Evolutionary conservation across 169 alveolate species (phyloP), one percentile per base, ranked within the genome.

Genomic region (Sarcocystis neurona): DNA sequence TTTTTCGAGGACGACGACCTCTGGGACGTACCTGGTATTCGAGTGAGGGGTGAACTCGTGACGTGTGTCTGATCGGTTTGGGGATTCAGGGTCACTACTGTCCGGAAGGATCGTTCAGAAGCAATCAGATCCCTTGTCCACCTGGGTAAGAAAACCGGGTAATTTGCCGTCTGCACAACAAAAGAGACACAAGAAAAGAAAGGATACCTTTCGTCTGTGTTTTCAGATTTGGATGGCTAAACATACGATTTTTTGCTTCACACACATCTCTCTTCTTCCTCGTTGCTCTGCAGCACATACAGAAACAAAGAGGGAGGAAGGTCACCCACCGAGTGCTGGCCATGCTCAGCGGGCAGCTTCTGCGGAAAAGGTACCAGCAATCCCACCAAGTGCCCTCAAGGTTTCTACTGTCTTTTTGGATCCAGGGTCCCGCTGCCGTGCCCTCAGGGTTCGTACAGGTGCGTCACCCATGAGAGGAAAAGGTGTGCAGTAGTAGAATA

Each of bases 341-440:
- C 34, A 12, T 89, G 93, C 89, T 58, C 92, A 15, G 93, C 93
- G 43, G 93, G 93, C 46, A 90, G 75, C 46, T 89, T 58, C 82
- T 94, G 96, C 66, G 89, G 85, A 66, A 58, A 87, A 48, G 96
- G 94, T 3, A 75, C 94, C 30, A 37, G 72, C 8, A 43, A n/a
- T 6, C 89, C 93, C 30, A 43, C 74, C 18, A 20, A 10, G 39
- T 89, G 93, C 58, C 77, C 92, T 15, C 34, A 72, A 10, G 94
- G 95, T 20, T 44, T 74, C 47, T 94, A 93, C 79, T 94, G 96
- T 89, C 93, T 94, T 5, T 63, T 75, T n/a, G 93, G 89, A n/a
- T 88, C 94, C 12, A 90, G 72, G 34, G 4, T 85, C n/a, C 94
- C 96, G 0, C 63, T 82, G 50, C 91, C 92, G 43, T 93, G 95